Base-by-base conservation (phyloP, 2,329 filamentous ascomycete species). In the Alternaria sp. region DNA sequence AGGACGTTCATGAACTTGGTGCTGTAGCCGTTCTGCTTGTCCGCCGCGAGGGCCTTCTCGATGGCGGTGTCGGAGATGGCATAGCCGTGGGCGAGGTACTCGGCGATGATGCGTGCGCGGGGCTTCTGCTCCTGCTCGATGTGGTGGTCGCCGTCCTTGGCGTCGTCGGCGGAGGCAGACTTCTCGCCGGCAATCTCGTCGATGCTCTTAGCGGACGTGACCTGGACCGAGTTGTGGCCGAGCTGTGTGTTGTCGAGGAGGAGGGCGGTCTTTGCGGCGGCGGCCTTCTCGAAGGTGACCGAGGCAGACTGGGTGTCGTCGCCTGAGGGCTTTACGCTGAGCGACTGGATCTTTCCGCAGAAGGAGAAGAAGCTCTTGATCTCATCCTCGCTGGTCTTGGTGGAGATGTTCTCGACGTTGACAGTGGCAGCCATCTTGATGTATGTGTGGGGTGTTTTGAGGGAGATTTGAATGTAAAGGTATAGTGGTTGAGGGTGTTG, bases 341-440 rank as follows among this genome's bases (percentile, higher is more conserved):
- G 87, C 73, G 88, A 87, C 71, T 89, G 90, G 81, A 99, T 97
- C 87, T 97, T 98, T 81, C 96, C 96, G 49, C 88, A 90, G 82
- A 98, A 98, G 85, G 92, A 96, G 87, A 99, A 99, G 87, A 99
- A 99, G 79, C 97, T 94, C 78, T 89, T 89, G 75, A 99, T 90
- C 83, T 98, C 94, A 83, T 94, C 91, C 82, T 99, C 94, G 71
- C 88, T 89, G 61, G 95, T 97, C 79, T 90, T 83, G 67, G 85
- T 80, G 72, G 92, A 89, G 83, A 99, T 97, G 84, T 96, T 94
- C 84, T 92, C 92, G 76, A 98, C 94, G 84, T 94, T 85, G 69
- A 97, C 93, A 55, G 92, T 95, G 74, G 84, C 87, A 64, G 84
- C 80, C 84, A 86, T 86, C 68, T 47, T 82, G 69, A 60, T 47